These are phyloP conservation scores for Ophiostoma sp. DNA, from an alignment of 2,329 filamentous ascomycete genomes.

Conservation along the genomic window DNA sequence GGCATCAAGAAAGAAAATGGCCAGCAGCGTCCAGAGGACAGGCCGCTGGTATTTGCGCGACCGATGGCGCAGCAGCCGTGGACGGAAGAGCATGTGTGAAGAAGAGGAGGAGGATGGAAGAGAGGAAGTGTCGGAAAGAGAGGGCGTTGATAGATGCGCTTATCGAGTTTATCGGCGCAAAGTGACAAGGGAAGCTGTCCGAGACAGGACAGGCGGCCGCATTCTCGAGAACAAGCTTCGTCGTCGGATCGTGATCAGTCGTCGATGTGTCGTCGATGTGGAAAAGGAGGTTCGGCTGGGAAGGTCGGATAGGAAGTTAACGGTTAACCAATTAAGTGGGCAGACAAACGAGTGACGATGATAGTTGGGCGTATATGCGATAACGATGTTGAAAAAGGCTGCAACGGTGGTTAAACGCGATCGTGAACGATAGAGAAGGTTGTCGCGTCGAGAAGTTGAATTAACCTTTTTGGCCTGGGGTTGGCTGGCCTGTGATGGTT, in stretches of 20 bases:
- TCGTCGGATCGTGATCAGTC: not conserved
- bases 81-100: slow-evolving; percentile 39
- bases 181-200: slow-evolving; percentile 2
- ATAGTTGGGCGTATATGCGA: not conserved
- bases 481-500: not conserved
- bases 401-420: not conserved
- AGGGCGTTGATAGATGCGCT: too few relatives aligned
- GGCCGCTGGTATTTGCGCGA: slow-evolving; percentile 38
- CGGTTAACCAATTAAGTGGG: not conserved
- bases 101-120: not conserved
- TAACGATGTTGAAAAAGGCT: not conserved
- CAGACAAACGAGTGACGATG: not conserved
- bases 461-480: not conserved
- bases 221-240: slow-evolving; percentile 12
- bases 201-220: slow-evolving; percentile 14
- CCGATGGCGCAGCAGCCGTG: slow-evolving; percentile 37
- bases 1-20: slow-evolving; percentile 40
- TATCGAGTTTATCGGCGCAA: not conserved
- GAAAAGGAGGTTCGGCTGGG: not conserved
- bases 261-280: not conserved
- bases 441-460: not conserved
- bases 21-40: slow-evolving; percentile 36
- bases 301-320: not conserved
- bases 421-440: not conserved
- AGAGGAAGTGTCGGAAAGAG: not conserved